Base-by-base conservation (phyloP, 2,329 filamentous ascomycete species). In the Magnaporthiopsis poae region DNA sequence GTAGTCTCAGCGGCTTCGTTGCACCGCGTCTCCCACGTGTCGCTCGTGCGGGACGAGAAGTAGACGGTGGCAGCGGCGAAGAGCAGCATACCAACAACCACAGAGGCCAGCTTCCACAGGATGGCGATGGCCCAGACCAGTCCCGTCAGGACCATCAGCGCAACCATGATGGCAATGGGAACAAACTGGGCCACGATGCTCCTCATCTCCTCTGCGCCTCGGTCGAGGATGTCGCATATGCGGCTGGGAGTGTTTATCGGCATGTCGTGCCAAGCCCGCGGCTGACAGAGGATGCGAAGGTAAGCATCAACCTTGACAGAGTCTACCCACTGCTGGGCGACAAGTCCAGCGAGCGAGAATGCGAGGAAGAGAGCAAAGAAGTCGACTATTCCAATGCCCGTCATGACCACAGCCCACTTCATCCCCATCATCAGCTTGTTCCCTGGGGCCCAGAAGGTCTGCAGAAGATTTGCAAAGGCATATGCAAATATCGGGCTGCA, bases 191-290 rank as follows among this genome's bases (percentile, higher is more conserved):
- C 90, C 0, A 96, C 82, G 0, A 98, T 79, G 71, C 91, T 92
- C 11, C 90, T 85, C 85, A 95, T 93, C 73, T 96, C 92, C 74
- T 98, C 92, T 0, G 89, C 90, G 71, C 91, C 90, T 21, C 89
- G 85, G 72, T 96, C 91, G 0, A 98, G 82, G 61, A 84, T 89
- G 68, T 91, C 87, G 0, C 83, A 86, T 60, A 98, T 81, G 1
- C 82, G 81, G 0, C 81, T 80, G 0, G 89, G 79, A 0, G 83
- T 85, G 74, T 95, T 35, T 36, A 81, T 80, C 1, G 88, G 81
- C 64, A 82, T 79, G 69, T 92, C 88, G 71, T 96, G 96, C 88
- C 92, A 98, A 5, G 83, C 77, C 68, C 84, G 87, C 0, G 91
- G 89, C 73, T 97, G 94, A 59, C 84, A 81, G 0, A 98, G 80